phyloP scores from a whole-genome alignment of 345 rosid genomes.

The Lagerstroemia speciosa region DNA sequence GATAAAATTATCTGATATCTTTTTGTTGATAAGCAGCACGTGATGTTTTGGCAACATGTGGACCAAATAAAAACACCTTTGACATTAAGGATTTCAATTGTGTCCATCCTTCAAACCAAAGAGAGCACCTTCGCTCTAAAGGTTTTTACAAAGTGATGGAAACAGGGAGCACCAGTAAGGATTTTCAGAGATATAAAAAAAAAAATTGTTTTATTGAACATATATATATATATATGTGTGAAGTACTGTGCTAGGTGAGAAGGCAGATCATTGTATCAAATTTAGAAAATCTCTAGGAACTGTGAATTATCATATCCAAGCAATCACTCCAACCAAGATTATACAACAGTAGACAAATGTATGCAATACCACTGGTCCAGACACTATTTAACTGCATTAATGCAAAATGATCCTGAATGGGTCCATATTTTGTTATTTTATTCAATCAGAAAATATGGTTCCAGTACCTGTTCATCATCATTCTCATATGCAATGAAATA shows the following conservation, averaged over 20 bases:
- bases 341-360: not conserved
- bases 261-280: not conserved
- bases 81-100: not conserved
- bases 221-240: no score
- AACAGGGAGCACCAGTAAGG: not conserved
- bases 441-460: not conserved
- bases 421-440: not conserved
- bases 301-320: not conserved
- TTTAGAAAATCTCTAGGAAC: not conserved
- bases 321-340: not conserved
- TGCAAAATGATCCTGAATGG: not conserved
- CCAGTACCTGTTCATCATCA: slow-evolving; percentile 75
- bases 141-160: not conserved
- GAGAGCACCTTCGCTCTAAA: not conserved
- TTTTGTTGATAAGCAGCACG: not conserved
- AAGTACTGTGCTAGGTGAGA: not conserved
- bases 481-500: slow-evolving; percentile 81
- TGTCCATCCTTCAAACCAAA: not conserved
- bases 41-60: not conserved
- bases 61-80: not conserved
- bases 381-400: not conserved
- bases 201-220: not conserved
- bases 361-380: not conserved
- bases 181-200: not conserved
- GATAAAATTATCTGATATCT: not conserved